Conservation (phyloP, 2,329 filamentous ascomycete species). For the Colletotrichum paranaense region DNA sequence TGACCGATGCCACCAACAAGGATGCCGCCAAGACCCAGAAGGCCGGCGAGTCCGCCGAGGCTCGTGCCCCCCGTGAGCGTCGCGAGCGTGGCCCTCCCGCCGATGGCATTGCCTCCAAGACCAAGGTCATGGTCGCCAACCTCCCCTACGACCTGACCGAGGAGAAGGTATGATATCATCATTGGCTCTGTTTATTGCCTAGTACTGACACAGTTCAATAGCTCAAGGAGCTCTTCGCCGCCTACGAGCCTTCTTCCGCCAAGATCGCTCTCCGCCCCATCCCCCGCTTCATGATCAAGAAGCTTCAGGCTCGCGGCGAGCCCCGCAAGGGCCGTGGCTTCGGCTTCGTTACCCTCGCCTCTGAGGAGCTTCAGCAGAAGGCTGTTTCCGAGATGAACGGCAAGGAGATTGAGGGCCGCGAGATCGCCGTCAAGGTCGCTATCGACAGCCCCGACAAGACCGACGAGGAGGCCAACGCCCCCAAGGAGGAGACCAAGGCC, state of each 20-base stretch:
- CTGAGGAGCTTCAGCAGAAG: slow-evolving; percentile 97
- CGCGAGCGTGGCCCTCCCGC: slow-evolving; percentile 93
- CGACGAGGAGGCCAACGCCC: slow-evolving; percentile 81
- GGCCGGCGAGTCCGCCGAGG: slow-evolving; percentile 63
- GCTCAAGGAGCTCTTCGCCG: slow-evolving; percentile 97
- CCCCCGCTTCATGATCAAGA: slow-evolving; percentile 99
- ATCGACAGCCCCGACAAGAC: slow-evolving; percentile 99
- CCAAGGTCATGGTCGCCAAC: slow-evolving; percentile 99
- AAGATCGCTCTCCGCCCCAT: slow-evolving; percentile 99
- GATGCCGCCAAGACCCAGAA: slow-evolving; percentile 69
- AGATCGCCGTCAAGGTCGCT: slow-evolving; percentile 99
- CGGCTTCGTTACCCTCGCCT: slow-evolving; percentile 95
- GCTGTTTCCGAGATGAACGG: slow-evolving; percentile 98
- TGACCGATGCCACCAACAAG: slow-evolving; percentile 72
- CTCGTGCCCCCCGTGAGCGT: slow-evolving; percentile 69
- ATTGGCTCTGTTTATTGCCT: neutral
- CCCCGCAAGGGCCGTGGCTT: slow-evolving; percentile 99
- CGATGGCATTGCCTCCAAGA: slow-evolving; percentile 98
- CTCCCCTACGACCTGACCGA: slow-evolving; percentile 97
- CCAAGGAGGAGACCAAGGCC: slow-evolving; percentile 54
- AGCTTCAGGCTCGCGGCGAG: slow-evolving; percentile 97
- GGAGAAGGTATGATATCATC: slow-evolving; percentile 78
- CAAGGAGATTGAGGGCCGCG: slow-evolving; percentile 98
- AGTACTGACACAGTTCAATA: slow-evolving; percentile 52
- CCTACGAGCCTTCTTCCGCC: slow-evolving; percentile 91